Evolutionary conservation across 148 eudicot species (phyloP).

Genomic region (Vaccinium myrtillus): DNA sequence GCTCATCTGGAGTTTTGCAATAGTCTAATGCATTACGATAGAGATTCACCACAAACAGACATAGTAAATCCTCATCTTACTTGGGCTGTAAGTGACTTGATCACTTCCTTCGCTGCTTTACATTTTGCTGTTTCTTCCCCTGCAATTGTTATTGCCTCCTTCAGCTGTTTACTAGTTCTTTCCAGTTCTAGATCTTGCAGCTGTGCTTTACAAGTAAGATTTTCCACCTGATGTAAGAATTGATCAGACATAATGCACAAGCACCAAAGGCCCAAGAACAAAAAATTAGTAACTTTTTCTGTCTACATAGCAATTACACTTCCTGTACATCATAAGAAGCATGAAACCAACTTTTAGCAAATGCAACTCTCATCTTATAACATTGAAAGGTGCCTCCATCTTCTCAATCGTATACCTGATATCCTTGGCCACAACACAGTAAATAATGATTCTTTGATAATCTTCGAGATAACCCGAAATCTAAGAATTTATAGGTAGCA

Average conservation of each 20-base stretch:
- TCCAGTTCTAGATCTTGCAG: conserved; percentile 81
- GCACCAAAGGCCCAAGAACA: neutral
- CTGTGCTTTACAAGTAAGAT: conserved; percentile 63
- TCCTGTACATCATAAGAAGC: conserved; percentile 1
- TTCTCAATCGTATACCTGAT: neutral
- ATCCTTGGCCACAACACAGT: neutral
- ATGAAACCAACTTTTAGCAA: neutral
- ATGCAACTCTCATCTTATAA: neutral
- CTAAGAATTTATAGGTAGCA: neutral
- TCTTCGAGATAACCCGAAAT: conserved; percentile 8
- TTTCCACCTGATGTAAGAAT: conserved; percentile 57
- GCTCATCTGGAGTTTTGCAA: neutral
- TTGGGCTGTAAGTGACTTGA: conserved; percentile 90
- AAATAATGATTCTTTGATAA: conserved; percentile 6
- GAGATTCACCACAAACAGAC: neutral
- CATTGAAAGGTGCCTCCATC: neutral
- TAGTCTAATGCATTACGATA: neutral
- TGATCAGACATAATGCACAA: conserved; percentile 8
- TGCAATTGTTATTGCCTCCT: conserved; percentile 86
- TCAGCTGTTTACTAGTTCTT: conserved; percentile 65
- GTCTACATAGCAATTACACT: neutral
- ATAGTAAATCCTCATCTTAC: conserved; percentile 34
- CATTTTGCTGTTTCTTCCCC: conserved; percentile 93
- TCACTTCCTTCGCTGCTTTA: conserved; percentile 97
- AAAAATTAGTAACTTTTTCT: neutral